A percentile compares a stretch with the other conserved stretches of the same genome.
These are phyloP conservation scores for Trametes gibbosa DNA, from an alignment of 768 basidiomycete species.

Conservation along the genomic window DNA sequence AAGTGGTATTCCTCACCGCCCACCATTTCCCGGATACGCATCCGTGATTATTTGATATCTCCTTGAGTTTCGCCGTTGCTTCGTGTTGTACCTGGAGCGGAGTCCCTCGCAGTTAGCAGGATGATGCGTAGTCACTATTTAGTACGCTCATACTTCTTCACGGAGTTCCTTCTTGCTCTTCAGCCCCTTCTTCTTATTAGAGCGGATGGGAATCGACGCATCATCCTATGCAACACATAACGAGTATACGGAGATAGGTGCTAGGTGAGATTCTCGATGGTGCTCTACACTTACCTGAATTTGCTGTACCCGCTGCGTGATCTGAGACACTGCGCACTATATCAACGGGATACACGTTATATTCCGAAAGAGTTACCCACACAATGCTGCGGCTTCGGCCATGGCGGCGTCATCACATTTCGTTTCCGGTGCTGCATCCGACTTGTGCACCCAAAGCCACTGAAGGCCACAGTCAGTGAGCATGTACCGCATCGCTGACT, in stretches of 20 bases:
- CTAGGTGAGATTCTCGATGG: constrained; percentile 43
- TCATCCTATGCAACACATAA: constrained; percentile 46
- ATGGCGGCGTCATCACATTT: constrained; percentile 32
- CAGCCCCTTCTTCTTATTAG: constrained; percentile 68
- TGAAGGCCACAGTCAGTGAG: constrained; percentile 23
- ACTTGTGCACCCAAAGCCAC: constrained; percentile 63
- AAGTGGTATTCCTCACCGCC: not conserved
- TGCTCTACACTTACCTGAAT: constrained; percentile 47
- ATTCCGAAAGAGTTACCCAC: constrained; percentile 17
- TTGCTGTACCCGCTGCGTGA: constrained; percentile 53
- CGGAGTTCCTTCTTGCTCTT: constrained; percentile 76
- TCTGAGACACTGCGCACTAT: constrained; percentile 46
- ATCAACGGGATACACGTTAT: not conserved
- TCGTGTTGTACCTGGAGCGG: constrained; percentile 53
- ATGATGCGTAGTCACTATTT: not conserved
- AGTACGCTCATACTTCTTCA: constrained; percentile 48
- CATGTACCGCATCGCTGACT: not conserved
- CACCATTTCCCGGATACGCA: constrained; percentile 71
- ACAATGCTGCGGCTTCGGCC: constrained; percentile 49
- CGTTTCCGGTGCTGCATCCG: not conserved
- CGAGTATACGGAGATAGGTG: constrained; percentile 20
- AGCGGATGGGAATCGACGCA: constrained; percentile 58
- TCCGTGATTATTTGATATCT: constrained; percentile 53
- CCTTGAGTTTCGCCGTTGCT: constrained; percentile 55
- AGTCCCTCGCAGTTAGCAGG: too few relatives aligned